Evolutionary conservation across 2,329 filamentous ascomycete species (phyloP), one percentile per base, ranked within the genome.

Genomic region (Fusarium longipes): DNA sequence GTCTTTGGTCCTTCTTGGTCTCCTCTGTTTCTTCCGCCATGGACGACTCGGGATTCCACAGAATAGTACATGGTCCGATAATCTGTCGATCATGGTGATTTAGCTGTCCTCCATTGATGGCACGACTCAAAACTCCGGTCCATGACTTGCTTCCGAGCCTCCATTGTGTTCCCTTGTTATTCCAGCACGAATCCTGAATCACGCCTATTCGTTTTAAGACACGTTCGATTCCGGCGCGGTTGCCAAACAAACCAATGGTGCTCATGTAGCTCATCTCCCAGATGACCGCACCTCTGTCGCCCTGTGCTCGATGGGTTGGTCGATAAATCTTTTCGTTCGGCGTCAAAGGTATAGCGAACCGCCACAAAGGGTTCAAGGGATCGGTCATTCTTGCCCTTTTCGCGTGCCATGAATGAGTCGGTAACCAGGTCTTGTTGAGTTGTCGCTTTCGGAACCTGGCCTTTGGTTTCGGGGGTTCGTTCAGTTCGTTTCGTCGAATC

Each of bases 201-300:
- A 93, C 77, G 1, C 91, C 89, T 3, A 97, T 71, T 7, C 83
- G 84, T 72, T 82, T 87, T 32, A 98, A 76, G 11, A 95, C 82
- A 35, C 86, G 85, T 55, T 89, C 82, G 38, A 97, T 80, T 52
- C 89, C 89, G 29, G 81, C 78, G 38, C 87, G 81, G 15, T 82
- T 80, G 0, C 94, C 96, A 69, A 90, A 89, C 5, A 98, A 76
- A 15, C 90, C 86, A 67, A 98, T 91, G 2, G 93, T 97, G 70
- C 92, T 92, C 82, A 96, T 91, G 76, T 97, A 99, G 76, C 94
- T 98, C 82, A 89, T 92, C 78, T 99, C 96, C 93, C 95, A 98
- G 1, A 89, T 89, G 40, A 98, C 83, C 22, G 91, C 91, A 7
- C 96, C 94, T 67, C 90, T 87, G 51, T 90, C 85, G 27, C 89